Conservation (phyloP, 352 stramenopile species). For the Saprolegnia parasitica region DNA sequence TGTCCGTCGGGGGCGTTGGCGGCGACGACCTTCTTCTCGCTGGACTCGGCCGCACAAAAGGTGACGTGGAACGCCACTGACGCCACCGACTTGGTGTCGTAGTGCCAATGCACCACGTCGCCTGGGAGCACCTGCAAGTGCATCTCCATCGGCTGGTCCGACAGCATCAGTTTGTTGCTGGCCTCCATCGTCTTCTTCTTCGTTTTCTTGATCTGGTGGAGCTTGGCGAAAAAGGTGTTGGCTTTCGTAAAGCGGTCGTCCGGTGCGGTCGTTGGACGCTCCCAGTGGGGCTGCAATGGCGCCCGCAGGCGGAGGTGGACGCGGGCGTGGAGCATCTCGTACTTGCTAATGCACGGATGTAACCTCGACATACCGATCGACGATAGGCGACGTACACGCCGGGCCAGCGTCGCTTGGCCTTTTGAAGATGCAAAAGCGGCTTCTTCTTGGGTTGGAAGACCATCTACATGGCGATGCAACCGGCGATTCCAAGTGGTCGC, state of each 20-base stretch:
- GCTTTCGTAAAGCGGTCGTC: constrained; percentile 10
- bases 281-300: constrained; percentile 10
- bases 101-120: constrained; percentile 60
- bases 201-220: constrained; percentile 12
- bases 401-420: background rate
- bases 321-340: constrained; percentile 20
- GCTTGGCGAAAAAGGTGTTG: constrained; percentile 13
- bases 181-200: background rate
- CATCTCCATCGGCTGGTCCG: constrained; percentile 51
- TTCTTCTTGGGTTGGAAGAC: background rate
- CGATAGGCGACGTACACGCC: background rate
- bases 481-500: background rate
- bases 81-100: too few species aligned
- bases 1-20: too few species aligned
- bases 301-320: constrained; percentile 18
- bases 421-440: background rate
- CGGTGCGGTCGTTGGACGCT: background rate
- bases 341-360: constrained; percentile 15
- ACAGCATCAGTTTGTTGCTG: background rate
- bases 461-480: background rate
- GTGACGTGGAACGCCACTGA: too few species aligned
- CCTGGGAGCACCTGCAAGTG: constrained; percentile 66
- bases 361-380: too few species aligned
- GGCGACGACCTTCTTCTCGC: too few species aligned
- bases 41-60: too few species aligned